phyloP scores from a whole-genome alignment of 768 basidiomycete species.

The Hygrophorus pudorinus region DNA sequence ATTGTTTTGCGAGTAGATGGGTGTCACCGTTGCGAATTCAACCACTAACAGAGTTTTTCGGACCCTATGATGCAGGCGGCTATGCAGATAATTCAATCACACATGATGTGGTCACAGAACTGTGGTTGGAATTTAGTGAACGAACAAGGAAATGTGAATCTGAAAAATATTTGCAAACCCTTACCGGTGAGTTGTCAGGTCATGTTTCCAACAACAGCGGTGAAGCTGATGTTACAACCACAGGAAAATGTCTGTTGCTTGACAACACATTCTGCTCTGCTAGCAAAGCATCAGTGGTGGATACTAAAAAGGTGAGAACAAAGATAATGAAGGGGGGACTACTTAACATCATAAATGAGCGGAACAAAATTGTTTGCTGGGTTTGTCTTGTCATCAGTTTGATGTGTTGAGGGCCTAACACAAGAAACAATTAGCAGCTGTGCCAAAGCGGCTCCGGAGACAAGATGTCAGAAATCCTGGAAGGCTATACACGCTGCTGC shows the following conservation, averaged over 20 bases:
- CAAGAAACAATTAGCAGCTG: neutral
- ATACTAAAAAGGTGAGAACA: neutral
- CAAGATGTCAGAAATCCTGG: neutral
- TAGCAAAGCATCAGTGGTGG: neutral
- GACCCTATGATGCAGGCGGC: too few relatives aligned
- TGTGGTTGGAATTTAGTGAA: too few relatives aligned
- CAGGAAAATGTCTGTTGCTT: neutral
- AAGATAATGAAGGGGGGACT: neutral
- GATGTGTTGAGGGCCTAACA: neutral
- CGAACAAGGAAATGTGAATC: too few relatives aligned
- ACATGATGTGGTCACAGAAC: too few relatives aligned
- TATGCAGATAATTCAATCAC: too few relatives aligned
- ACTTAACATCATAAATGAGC: neutral
- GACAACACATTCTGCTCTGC: constrained; percentile 1
- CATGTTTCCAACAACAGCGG: too few relatives aligned
- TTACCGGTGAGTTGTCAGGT: too few relatives aligned
- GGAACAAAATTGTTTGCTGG: neutral
- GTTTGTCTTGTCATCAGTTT: neutral
- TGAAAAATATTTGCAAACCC: too few relatives aligned
- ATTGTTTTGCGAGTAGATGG: too few relatives aligned
- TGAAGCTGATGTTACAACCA: neutral
- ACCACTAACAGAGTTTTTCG: too few relatives aligned
- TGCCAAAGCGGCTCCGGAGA: neutral
- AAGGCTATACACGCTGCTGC: neutral
- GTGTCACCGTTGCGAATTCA: too few relatives aligned